Evolutionary conservation across 192 early-diverging fungal genomes (phyloP).

Genomic region (Coemansia sp.): DNA sequence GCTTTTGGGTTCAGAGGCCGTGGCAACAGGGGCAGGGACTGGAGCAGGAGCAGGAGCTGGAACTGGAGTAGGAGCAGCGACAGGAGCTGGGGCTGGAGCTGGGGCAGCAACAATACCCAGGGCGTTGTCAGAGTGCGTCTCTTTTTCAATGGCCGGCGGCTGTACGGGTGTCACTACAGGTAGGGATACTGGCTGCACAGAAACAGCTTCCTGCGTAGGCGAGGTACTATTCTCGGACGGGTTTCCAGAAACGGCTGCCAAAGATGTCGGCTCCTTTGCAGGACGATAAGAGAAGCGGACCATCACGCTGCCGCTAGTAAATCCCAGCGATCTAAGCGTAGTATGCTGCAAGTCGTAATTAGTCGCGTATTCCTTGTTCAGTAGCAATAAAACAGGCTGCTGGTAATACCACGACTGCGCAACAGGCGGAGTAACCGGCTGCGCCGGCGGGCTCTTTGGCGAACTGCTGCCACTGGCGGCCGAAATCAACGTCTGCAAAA

Average conservation of each 20-base stretch:
- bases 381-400: constrained; percentile 37
- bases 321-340: constrained; percentile 69
- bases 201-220: not conserved
- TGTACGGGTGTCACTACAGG: not conserved
- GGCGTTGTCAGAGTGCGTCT: constrained; percentile 1
- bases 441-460: constrained; percentile 11
- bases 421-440: not conserved
- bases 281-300: constrained; percentile 68
- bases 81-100: not conserved
- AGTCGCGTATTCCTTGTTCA: constrained; percentile 60
- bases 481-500: constrained; percentile 5
- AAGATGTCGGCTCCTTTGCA: constrained; percentile 36
- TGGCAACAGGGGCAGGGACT: not conserved
- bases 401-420: constrained; percentile 19
- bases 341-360: constrained; percentile 66
- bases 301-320: constrained; percentile 68
- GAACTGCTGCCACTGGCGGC: not conserved
- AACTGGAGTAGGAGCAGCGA: too few relatives aligned
- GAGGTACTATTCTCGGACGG: not conserved
- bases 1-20: not conserved
- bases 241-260: constrained; percentile 20
- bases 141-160: not conserved
- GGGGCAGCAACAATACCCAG: not conserved
- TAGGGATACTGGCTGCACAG: not conserved
- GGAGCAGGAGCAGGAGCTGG: not conserved